Base-by-base conservation (phyloP, 768 basidiomycete species). In the Tubosaeta sp. region DNA sequence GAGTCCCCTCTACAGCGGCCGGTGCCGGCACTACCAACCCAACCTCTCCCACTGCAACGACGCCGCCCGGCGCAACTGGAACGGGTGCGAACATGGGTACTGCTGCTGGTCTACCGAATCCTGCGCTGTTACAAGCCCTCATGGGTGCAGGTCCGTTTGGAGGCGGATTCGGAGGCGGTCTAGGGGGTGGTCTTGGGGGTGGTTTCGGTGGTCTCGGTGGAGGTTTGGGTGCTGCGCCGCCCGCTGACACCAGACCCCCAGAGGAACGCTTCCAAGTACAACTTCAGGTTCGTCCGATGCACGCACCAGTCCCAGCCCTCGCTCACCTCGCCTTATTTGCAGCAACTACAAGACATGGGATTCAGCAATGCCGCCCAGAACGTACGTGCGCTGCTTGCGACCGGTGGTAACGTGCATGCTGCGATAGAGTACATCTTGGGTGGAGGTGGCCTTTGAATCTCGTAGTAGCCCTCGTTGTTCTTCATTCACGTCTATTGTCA, bases 321-420 rank as follows among this genome's bases (percentile, higher is more conserved):
- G 6, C 53, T 46, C 35, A 54, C 38, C n/a, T 17, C 1, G 14
- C 9, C 37, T n/a, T n/a, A 1, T 22, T 46, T 11, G 5, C 58
- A 92, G 88, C 92, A 95, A 85, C 69, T 98, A 63, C 86, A 91
- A 65, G 90, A 88, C 54, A 97, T 98, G 95, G 95, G 92, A 2
- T 91, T 98, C 70, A 82, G 78, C 47, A 93, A 95, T 51, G 92
- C 92, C 8, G 68, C 80, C 38, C 90, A 93, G 77, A 98, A 97
- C 66, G 77, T 98, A 7, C 79, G 94, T 5, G 94, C 95, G 5
- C 74, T 98, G 39, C 77, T 92, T 9, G 92, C 91, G 45, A 94
- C 93, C 0, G 92, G 83, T n/a, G 94, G 95, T 11, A 94, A 93
- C 61, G 91, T 97, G 16, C 83, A 97, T 65, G 79, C 83, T 19